phyloP scores from a whole-genome alignment of 2,329 filamentous ascomycete species.

The Tolypocladium inflatum region DNA sequence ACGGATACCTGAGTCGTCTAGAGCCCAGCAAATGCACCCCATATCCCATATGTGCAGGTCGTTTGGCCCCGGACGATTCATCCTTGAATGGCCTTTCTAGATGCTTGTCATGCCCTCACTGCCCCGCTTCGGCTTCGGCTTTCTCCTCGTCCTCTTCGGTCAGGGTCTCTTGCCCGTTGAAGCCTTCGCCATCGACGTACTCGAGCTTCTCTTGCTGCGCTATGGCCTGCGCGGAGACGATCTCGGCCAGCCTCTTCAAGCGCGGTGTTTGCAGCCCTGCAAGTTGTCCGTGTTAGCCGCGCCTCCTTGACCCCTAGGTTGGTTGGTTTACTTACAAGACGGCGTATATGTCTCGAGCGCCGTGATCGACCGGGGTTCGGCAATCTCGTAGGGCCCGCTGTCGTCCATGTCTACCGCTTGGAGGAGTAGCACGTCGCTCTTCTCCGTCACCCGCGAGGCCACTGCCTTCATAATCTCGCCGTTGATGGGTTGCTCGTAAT shows the following conservation, averaged over 20 bases:
- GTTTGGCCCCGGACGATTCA: not conserved
- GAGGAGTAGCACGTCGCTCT: slow-evolving; percentile 89
- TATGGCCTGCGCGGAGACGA: slow-evolving; percentile 92
- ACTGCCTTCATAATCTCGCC: slow-evolving; percentile 99
- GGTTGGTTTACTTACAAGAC: slow-evolving; percentile 58
- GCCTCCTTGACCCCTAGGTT: not conserved
- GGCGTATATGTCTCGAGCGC: slow-evolving; percentile 97
- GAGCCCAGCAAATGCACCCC: not conserved
- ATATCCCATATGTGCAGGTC: not conserved
- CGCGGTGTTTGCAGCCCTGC: slow-evolving; percentile 91
- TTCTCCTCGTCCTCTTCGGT: slow-evolving; percentile 41
- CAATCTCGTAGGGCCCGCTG: slow-evolving; percentile 96
- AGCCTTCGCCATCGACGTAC: slow-evolving; percentile 32
- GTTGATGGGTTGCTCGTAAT: slow-evolving; percentile 99
- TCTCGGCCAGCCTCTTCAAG: slow-evolving; percentile 93
- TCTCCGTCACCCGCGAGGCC: slow-evolving; percentile 91
- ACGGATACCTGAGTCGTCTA: not conserved
- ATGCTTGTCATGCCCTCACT: not conserved
- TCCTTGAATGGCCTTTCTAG: not conserved
- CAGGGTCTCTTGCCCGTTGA: slow-evolving; percentile 41
- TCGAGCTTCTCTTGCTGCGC: slow-evolving; percentile 86
- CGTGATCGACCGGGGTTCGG: slow-evolving; percentile 90
- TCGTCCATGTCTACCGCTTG: slow-evolving; percentile 98
- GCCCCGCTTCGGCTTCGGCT: slow-evolving; percentile 1
- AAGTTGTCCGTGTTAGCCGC: slow-evolving; percentile 16